Evolutionary conservation across 805 yeast genomes (phyloP).

Genomic region (Starmerella kuoi): DNA sequence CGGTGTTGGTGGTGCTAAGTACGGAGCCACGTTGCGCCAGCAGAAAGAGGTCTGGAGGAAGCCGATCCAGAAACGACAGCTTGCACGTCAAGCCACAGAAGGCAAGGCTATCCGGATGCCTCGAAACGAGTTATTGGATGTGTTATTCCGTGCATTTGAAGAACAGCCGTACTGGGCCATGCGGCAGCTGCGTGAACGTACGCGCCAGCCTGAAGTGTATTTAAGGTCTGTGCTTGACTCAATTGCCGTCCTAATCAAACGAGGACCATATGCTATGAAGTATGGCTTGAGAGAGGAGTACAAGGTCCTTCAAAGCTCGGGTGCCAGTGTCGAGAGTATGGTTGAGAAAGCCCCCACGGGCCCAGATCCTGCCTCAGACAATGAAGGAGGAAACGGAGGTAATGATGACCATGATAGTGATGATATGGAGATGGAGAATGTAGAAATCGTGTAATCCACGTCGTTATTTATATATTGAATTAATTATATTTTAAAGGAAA

Average conservation of each 20-base stretch:
- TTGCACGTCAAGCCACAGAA: conserved; percentile 38
- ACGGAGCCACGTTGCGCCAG: conserved; percentile 28
- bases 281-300: conserved; percentile 85
- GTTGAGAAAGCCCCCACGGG: conserved; percentile 23
- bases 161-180: conserved; percentile 94
- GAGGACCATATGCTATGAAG: conserved; percentile 91
- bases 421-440: conserved; percentile 61
- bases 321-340: conserved; percentile 22
- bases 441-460: conserved; percentile 9
- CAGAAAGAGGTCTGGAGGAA: conserved; percentile 22
- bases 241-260: conserved; percentile 78
- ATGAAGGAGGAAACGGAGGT: conserved; percentile 37
- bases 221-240: conserved; percentile 81
- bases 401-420: conserved; percentile 52
- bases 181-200: conserved; percentile 85
- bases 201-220: conserved; percentile 85
- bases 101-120: conserved; percentile 93
- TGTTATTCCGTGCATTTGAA: conserved; percentile 78
- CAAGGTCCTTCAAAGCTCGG: conserved; percentile 38
- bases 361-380: conserved; percentile 31
- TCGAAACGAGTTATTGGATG: conserved; percentile 76
- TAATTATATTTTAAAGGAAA: too few species aligned
- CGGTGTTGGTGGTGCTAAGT: conserved; percentile 44
- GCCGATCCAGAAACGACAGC: conserved; percentile 25
- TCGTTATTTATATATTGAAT: too few species aligned